Evolutionary conservation across 371 early-diverging fungal species (phyloP), one percentile per base, ranked within the genome.

Genomic region (Nosema bombycis): DNA sequence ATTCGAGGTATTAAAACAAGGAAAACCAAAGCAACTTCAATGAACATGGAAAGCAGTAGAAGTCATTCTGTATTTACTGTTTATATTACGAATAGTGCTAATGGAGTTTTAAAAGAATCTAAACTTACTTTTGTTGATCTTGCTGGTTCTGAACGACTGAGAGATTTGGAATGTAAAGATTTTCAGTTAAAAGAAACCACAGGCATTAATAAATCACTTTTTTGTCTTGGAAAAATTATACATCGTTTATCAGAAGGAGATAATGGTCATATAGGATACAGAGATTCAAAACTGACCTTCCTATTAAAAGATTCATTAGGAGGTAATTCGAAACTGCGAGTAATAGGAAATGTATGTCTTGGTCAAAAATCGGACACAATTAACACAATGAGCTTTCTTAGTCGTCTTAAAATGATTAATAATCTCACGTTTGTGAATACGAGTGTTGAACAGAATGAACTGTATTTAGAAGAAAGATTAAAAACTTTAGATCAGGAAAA

Each of bases 191-290:
- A 92, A 85, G 99, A 99, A 86, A 94, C 95, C 60, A 97, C 96
- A 73, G 90, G 91, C 38, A 99, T 98, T 83, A 99, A 98, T 85
- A 90, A 91, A 15, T 97, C 98, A 4, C 89, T 98, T 10, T 88
- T 96, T 38, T 95, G 95, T 0, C 88, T 99, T 23, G 96, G 97
- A 77, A 98, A 96, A 84, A 98, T 97, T 3, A 99, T 99, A 64
- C 92, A 92, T 14, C 96, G 97, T 0, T 87, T 99, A n/a, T 92
- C 54, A 85, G 89, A 54, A 87, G 90, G 80, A 88, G 86, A 90
- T 15, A 84, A 82, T 36, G 72, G 85, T 23, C 91, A 91, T 82
- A 89, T 98, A 15, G 98, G 98, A 1, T 98, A 93, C 82, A 90
- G 98, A 70, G 95, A 96, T 82, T 92, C 92, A 21, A 99, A 99